Evolutionary conservation across 2,329 filamentous ascomycete species (phyloP), one percentile per base, ranked within the genome.

Genomic region (Penicillium freii): DNA sequence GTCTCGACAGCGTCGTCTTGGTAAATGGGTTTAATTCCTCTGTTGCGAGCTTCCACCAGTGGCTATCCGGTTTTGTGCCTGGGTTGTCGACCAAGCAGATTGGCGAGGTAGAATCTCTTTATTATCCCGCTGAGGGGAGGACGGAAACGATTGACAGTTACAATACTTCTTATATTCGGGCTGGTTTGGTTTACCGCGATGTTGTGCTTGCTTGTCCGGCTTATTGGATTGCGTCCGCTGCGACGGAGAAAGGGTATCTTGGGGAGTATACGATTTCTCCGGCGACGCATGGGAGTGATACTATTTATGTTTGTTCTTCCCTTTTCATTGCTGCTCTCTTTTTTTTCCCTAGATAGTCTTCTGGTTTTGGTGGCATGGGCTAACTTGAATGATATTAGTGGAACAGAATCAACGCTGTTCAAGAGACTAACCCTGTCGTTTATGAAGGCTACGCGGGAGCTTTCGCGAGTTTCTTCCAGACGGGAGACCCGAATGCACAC

Each of bases 191-290:
- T 1, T 87, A 82, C 60, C 72, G 85, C 13, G 84, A 87, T 64
- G 71, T 81, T 0, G 80, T 85, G 0, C 77, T 87, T 8, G 80
- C 84, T 0, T 87, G 84, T 67, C 85, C 85, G 0, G 80, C 80
- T 2, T 82, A 81, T 59, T 87, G 84, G 85, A 75, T 82, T 59
- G 76, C 81, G 0, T 70, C 70, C 3, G 75, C 76, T 2, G 80
- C 82, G 1, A 66, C 70, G 1, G 68, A 68, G 17, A 74, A 75
- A 1, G 77, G 81, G 2, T 87, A 81, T 73, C 38, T 87, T 23
- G 80, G 81, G 2, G 82, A 87, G 67, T 87, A 87, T 62, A 82
- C 80, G 0, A 86, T 86, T 51, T 66, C 73, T 7, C 84, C 84
- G 0, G 84, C 85, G 0, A 82, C 78, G 57, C 84, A 87, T 67